These are phyloP conservation scores for Tetracentron sinense DNA, from an alignment of 164 flowering plant genomes.

Conservation along the genomic window DNA sequence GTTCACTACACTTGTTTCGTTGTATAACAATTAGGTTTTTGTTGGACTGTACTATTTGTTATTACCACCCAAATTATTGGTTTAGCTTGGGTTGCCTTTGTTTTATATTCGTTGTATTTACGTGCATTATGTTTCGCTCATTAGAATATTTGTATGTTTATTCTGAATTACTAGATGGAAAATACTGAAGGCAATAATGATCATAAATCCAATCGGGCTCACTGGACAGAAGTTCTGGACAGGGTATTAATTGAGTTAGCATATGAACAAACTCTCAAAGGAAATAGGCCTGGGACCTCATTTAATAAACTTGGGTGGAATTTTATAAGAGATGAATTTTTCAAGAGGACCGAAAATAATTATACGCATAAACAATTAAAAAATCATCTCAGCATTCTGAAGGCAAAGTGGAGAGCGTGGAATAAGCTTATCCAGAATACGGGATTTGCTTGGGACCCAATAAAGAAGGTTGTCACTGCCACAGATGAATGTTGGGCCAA, in stretches of 20 bases:
- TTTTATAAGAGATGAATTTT: not conserved
- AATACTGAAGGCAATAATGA: too few species aligned
- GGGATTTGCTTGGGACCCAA: not conserved
- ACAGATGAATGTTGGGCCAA: not conserved
- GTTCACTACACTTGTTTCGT: too few species aligned
- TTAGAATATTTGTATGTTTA: too few species aligned
- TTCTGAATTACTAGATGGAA: too few species aligned
- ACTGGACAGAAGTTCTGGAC: not conserved
- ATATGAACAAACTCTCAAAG: not conserved
- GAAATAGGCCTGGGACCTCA: not conserved
- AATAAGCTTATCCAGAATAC: not conserved
- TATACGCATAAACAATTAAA: not conserved
- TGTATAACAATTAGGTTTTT: too few species aligned
- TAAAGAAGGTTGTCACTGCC: not conserved
- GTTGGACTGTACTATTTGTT: too few species aligned
- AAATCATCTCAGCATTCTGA: not conserved
- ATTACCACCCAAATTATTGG: too few species aligned
- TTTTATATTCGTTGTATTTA: too few species aligned
- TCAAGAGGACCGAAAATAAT: not conserved
- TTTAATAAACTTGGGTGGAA: not conserved
- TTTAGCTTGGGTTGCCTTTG: too few species aligned
- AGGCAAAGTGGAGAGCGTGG: not conserved
- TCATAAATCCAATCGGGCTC: too few species aligned
- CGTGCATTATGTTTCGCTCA: too few species aligned
- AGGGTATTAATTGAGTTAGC: not conserved